Evolutionary conservation across 2,329 filamentous ascomycete species (phyloP).

Genomic region (Cadophora sp.): DNA sequence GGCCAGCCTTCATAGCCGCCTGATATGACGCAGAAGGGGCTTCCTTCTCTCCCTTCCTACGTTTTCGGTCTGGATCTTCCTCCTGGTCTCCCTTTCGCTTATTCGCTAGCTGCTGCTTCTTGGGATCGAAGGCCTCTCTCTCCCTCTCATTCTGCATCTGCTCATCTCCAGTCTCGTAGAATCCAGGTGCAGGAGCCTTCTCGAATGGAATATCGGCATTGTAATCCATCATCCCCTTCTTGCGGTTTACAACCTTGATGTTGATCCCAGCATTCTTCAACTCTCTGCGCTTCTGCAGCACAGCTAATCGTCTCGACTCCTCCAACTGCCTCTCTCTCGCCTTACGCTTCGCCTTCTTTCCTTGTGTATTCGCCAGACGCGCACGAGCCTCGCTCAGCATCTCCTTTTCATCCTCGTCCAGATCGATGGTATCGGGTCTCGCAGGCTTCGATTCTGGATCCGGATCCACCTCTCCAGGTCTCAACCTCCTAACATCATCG

Average conservation of each 20-base stretch:
- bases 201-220: constrained; percentile 99
- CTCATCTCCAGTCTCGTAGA: constrained; percentile 93
- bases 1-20: constrained; percentile 89
- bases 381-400: constrained; percentile 98
- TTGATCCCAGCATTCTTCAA: constrained; percentile 98
- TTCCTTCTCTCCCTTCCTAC: constrained; percentile 87
- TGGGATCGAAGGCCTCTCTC: constrained; percentile 85
- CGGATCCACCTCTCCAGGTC: constrained; percentile 94
- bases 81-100: constrained; percentile 93
- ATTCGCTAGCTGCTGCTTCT: constrained; percentile 87
- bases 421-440: constrained; percentile 93
- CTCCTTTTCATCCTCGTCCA: constrained; percentile 99
- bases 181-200: constrained; percentile 85
- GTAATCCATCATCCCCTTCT: constrained; percentile 99
- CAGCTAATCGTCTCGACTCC: constrained; percentile 87
- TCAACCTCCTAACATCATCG: constrained; percentile 87
- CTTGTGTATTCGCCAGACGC: constrained; percentile 95
- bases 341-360: constrained; percentile 98
- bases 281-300: constrained; percentile 93
- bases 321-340: constrained; percentile 94
- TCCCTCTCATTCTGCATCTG: constrained; percentile 81
- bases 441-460: constrained; percentile 97
- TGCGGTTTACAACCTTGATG: constrained; percentile 89
- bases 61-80: constrained; percentile 81
- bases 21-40: constrained; percentile 79